Percentiles rank a stretch among this genome's conserved stretches.
phyloP scores from a whole-genome alignment of 1,284 basidiomycete genomes.

The Ceratobasidium sp. region DNA sequence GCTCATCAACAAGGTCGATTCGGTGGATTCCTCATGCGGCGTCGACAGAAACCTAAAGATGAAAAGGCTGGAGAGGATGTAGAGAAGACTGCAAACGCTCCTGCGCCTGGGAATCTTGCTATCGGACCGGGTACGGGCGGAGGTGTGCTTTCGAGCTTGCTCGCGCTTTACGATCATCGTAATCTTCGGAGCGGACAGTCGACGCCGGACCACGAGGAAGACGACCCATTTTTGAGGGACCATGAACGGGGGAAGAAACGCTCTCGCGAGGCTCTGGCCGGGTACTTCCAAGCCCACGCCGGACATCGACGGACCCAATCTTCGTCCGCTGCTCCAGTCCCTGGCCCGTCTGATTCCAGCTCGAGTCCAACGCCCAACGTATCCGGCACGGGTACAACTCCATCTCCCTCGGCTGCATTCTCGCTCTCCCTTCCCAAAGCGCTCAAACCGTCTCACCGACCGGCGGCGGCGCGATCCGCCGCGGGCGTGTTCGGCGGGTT shows the following conservation, averaged over 20 bases:
- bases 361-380: not conserved
- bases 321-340: constrained; percentile 38
- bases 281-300: constrained; percentile 37
- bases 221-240: constrained; percentile 33
- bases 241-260: constrained; percentile 11
- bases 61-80: constrained; percentile 33
- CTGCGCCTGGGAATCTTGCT: constrained; percentile 15
- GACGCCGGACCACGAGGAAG: constrained; percentile 41
- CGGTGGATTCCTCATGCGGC: not conserved
- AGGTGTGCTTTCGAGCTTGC: constrained; percentile 68
- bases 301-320: constrained; percentile 47
- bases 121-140: constrained; percentile 50
- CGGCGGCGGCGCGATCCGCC: constrained; percentile 67
- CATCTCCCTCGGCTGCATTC: constrained; percentile 17
- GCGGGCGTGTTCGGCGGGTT: constrained; percentile 82
- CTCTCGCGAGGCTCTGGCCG: not conserved
- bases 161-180: constrained; percentile 67
- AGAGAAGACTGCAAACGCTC: constrained; percentile 35
- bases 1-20: constrained; percentile 35
- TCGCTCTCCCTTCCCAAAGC: constrained; percentile 2
- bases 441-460: constrained; percentile 55
- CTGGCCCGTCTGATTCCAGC: not conserved
- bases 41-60: constrained; percentile 25
- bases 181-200: constrained; percentile 56
- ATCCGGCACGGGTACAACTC: not conserved